Base-by-base conservation (phyloP, 345 rosid genomes). In the Kernera saxatilis region DNA sequence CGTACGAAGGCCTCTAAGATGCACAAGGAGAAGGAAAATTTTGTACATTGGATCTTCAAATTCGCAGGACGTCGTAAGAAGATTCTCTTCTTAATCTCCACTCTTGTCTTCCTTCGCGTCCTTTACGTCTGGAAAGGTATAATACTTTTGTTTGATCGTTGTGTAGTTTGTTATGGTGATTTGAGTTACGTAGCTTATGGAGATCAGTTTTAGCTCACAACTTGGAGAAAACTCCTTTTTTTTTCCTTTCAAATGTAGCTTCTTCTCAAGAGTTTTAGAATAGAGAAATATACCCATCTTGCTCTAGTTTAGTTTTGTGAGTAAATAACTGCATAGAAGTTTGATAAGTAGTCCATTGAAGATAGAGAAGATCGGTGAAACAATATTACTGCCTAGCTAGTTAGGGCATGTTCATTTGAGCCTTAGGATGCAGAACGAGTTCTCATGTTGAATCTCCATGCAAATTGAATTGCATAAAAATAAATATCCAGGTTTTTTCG, bases 11-110 rank as follows among this genome's bases (percentile, higher is more conserved):
- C 84, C 55, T 76, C 69, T 10, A 89, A 88, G 83, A 78, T 84
- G 89, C 67, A 81, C 17, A 92, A 87, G 82, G 93, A 88, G 50
- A 87, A 77, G 71, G 94, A 88, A 54, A 76, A 81, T 25, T 52
- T 82, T 72, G 44, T 82, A 64, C 85, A 70, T 72, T 86, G 92
- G 93, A 84, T 90, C 89, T 82, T 76, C 69, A 92, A 88, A 72
- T 80, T 85, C 64, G 87, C 84, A 29, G 91, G 96, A 18, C 55
- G 67, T 39, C 86, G 91, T 27, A 92, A 84, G 81, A 86, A 83
- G 79, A 86, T 92, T 23, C 87, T 92, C 60, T 90, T 88, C 66
- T 22, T 80, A 39, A 79, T 90, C 77, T 83, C 96, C 10, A 87
- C 87, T 12, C 83, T 85, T 2, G 86, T 86, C 76, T 85, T 88